These are phyloP conservation scores for Solanum peruvianum DNA, from an alignment of 257 asterid genomes.

Conservation along the genomic window DNA sequence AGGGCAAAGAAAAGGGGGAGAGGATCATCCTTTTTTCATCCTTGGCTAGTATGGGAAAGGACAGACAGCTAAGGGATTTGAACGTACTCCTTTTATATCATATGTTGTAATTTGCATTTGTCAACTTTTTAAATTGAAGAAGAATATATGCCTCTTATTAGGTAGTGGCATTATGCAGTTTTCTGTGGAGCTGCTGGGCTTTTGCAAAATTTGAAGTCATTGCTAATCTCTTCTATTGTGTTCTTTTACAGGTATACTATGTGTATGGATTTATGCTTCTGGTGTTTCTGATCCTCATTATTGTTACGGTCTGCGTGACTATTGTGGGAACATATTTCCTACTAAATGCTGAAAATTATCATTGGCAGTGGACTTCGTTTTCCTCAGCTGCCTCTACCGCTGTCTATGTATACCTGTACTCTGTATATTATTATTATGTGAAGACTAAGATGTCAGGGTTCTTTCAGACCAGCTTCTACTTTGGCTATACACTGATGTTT, in stretches of 20 bases:
- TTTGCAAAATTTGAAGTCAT: background rate
- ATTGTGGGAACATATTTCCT: conserved; percentile 56
- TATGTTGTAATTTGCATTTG: background rate
- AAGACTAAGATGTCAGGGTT: conserved; percentile 66
- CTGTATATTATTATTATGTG: conserved; percentile 44
- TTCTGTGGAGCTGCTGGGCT: background rate
- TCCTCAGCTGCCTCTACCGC: conserved; percentile 57
- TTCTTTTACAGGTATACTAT: conserved; percentile 43
- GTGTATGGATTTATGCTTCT: conserved; percentile 64
- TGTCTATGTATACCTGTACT: conserved; percentile 46
- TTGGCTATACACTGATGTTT: conserved; percentile 59
- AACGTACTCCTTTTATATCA: background rate
- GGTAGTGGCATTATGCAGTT: background rate
- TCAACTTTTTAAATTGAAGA: background rate
- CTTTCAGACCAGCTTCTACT: conserved; percentile 62
- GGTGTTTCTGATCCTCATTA: conserved; percentile 48
- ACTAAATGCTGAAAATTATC: conserved; percentile 63
- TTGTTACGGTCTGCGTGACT: conserved; percentile 58
- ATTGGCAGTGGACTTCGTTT: conserved; percentile 75
- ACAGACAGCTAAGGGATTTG: background rate
- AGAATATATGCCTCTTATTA: background rate
- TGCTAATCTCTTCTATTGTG: background rate
- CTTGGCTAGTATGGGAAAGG: background rate
- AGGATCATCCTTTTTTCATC: background rate
- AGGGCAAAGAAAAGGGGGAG: background rate